Base-by-base conservation (phyloP, 2,329 filamentous ascomycete genomes). In the Fusarium fracticaudum region DNA sequence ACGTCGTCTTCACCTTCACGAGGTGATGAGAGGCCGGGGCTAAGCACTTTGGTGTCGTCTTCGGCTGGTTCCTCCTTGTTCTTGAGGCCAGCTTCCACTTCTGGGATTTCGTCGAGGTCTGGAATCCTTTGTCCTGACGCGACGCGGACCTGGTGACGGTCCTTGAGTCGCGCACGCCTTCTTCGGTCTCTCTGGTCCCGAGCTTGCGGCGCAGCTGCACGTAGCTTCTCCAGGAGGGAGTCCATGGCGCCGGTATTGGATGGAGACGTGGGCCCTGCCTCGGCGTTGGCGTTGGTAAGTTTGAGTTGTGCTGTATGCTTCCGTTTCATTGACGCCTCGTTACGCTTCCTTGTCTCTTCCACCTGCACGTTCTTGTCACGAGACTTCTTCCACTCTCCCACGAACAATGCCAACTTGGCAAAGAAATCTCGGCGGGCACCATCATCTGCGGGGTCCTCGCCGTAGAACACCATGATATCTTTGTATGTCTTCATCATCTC, bases 371-470 rank as follows among this genome's bases (percentile, higher is more conserved):
- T 99, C 91, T 98, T 98, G 77, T 97, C 94, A 76, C 91, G 91
- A 38, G 95, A 97, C 89, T 93, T 96, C 93, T 96, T 98, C 94
- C 96, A 99, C 82, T 98, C 96, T 38, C 88, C 86, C 77, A 99
- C 90, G 85, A 99, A 99, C 62, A 91, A 87, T 26, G 96, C 95
- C 78, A 99, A 88, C 86, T 98, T 98, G 73, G 92, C 87, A 81
- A 99, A 99, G 88, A 99, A 99, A 77, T 98, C 95, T 72, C 96
- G 90, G 65, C 95, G 89, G n/a, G 95, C 93, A 79, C 94, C 97
- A 60, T 98, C 96, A 81, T 99, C 96, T 18, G 89, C 87, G 44
- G 93, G 91, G 80, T 99, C 96, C 85, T 99, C 96, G 74, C 96
- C 96, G 81, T 98, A 98, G 84, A 98, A 98, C 11, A 92, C 89